A percentile compares a stretch with the other conserved stretches of the same genome.
Evolutionary conservation across 805 yeast species (phyloP).

Genomic region (Scheffersomyces coipomensis): DNA sequence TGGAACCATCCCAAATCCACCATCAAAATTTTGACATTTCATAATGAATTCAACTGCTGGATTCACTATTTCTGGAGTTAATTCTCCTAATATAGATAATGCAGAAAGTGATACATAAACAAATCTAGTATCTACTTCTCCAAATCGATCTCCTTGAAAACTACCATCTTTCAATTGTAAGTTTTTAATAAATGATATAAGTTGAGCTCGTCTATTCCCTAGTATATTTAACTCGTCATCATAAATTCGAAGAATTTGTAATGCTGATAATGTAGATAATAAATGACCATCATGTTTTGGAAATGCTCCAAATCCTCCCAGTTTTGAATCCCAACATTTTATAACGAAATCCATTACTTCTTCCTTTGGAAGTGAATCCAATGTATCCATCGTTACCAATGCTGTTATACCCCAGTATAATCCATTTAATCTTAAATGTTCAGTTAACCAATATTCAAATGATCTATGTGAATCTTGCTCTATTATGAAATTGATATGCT

Average conservation of each 20-base stretch:
- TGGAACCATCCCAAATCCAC: constrained; percentile 91
- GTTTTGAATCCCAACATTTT: constrained; percentile 54
- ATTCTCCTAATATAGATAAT: constrained; percentile 63
- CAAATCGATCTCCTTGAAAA: constrained; percentile 86
- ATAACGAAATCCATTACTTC: constrained; percentile 70
- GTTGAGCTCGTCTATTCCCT: constrained; percentile 40
- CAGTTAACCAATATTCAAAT: constrained; percentile 85
- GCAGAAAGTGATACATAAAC: constrained; percentile 79
- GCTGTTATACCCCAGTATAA: constrained; percentile 94
- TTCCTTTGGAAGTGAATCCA: constrained; percentile 51
- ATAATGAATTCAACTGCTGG: constrained; percentile 66
- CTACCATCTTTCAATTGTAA: constrained; percentile 66
- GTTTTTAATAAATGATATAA: constrained; percentile 24
- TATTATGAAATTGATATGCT: constrained; percentile 35
- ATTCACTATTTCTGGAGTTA: constrained; percentile 54
- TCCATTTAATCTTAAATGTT: constrained; percentile 88
- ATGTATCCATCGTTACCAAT: constrained; percentile 54
- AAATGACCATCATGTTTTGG: constrained; percentile 90
- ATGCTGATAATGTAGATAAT: constrained; percentile 78
- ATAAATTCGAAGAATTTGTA: constrained; percentile 74
- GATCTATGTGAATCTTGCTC: constrained; percentile 36
- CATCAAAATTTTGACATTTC: constrained; percentile 86
- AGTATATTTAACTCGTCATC: constrained; percentile 25
- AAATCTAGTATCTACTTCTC: constrained; percentile 91
- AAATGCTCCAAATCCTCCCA: constrained; percentile 88